Evolutionary conservation across 1,284 basidiomycete genomes (phyloP).

Genomic region (Prillingera fragicola): DNA sequence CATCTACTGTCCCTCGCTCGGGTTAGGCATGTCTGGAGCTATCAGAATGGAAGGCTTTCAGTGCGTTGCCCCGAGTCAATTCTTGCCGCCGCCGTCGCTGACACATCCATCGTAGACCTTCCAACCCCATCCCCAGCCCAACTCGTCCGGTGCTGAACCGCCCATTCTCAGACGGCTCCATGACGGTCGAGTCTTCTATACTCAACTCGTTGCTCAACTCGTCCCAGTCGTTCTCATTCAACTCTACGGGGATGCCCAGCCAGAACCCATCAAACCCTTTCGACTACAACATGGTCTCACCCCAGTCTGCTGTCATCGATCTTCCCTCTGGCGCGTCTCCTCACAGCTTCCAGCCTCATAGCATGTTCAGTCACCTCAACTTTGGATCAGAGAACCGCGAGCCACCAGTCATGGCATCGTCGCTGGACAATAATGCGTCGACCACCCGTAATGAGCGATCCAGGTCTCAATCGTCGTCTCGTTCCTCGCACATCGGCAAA

Average conservation of each 20-base stretch:
- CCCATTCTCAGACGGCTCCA: constrained; percentile 41
- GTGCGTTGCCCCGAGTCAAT: constrained; percentile 13
- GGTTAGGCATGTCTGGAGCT: constrained; percentile 15
- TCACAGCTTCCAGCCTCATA: constrained; percentile 27
- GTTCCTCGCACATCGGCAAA: constrained; percentile 33
- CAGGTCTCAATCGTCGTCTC: constrained; percentile 30
- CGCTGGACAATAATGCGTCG: constrained; percentile 2
- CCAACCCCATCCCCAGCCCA: constrained; percentile 13
- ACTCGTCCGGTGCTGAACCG: constrained; percentile 28
- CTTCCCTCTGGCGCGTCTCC: constrained; percentile 13
- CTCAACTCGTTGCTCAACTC: constrained; percentile 29
- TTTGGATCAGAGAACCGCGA: constrained; percentile 35
- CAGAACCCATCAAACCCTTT: constrained; percentile 16
- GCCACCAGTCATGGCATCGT: constrained; percentile 23
- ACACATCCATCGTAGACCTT: constrained; percentile 18
- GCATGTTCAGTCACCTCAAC: constrained; percentile 30
- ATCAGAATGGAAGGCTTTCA: constrained; percentile 35
- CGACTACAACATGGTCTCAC: constrained; percentile 34
- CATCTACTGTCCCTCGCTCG: not conserved
- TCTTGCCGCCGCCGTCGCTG: too few relatives aligned
- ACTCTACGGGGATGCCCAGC: constrained; percentile 8
- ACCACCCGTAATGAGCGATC: constrained; percentile 29
- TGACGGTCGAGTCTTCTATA: constrained; percentile 38
- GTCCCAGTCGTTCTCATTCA: constrained; percentile 16
- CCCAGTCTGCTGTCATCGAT: constrained; percentile 19